phyloP scores from a whole-genome alignment of 1,139 yeast genomes.

The Debaryomyces udenii region DNA sequence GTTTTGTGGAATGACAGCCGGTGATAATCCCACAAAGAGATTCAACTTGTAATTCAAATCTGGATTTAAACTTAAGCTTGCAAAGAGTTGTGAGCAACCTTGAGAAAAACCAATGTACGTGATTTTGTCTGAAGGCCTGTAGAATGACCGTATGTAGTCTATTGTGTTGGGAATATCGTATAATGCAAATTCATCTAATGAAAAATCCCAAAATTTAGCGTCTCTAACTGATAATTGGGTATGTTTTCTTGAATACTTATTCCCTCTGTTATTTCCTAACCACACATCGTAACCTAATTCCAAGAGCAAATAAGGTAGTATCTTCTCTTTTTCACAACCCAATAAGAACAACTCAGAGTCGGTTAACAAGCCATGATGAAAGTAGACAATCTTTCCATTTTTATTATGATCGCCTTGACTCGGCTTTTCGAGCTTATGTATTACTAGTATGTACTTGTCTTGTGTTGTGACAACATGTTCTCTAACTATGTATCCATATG shows the following conservation, averaged over 20 bases:
- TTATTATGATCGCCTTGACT: background rate
- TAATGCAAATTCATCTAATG: constrained; percentile 82
- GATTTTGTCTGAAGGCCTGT: constrained; percentile 20
- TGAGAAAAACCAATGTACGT: constrained; percentile 50
- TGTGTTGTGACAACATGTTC: constrained; percentile 67
- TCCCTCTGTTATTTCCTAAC: constrained; percentile 43
- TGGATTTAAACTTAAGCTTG: constrained; percentile 44
- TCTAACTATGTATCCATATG: constrained; percentile 65
- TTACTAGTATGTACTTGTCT: constrained; percentile 45
- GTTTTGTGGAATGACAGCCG: constrained; percentile 48
- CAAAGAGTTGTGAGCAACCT: constrained; percentile 50
- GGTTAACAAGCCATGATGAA: constrained; percentile 52
- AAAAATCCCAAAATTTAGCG: constrained; percentile 75
- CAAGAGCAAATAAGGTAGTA: constrained; percentile 32
- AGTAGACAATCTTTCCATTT: constrained; percentile 34
- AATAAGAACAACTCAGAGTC: constrained; percentile 48
- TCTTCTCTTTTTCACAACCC: constrained; percentile 37
- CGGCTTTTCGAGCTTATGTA: constrained; percentile 36
- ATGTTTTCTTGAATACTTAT: constrained; percentile 44
- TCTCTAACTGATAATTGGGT: constrained; percentile 42
- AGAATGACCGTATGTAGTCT: constrained; percentile 49
- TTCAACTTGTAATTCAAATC: constrained; percentile 35
- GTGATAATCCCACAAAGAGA: constrained; percentile 46
- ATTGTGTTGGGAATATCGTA: constrained; percentile 81
- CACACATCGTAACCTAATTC: constrained; percentile 41